Base-by-base conservation (phyloP, 2,329 filamentous ascomycete species). In the Neonectria sp. region DNA sequence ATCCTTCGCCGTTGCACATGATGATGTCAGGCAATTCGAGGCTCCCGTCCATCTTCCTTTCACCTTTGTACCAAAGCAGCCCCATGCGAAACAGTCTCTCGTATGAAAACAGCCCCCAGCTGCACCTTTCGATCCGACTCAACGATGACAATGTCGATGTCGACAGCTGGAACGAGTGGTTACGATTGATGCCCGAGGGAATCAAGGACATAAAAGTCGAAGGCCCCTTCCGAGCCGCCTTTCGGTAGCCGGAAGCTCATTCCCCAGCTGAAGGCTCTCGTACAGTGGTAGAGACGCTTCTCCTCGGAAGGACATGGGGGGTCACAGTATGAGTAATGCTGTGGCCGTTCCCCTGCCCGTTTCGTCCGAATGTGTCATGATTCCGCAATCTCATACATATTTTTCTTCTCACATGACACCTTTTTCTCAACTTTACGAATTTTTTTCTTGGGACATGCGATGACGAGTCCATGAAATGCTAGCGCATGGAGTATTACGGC, bases 101-200 rank as follows among this genome's bases (percentile, higher is more conserved):
- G 8, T 80, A 80, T 45, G 82, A 84, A 56, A 83, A 82, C n/a
- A 84, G 82, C 29, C 80, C 84, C 3, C 84, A 86, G 61, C 68
- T 90, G 40, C 85, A 83, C 58, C 74, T 90, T 8, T 85, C 84
- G 11, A 82, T 90, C 61, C 82, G 84, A 29, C 76, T 90, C 48
- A 82, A 82, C 3, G 86, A 88, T 46, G 86, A 87, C 27, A 82
- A 82, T 33, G 78, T 88, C 66, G 84, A 87, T 67, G 75, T 85
- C 60, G 86, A 89, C 57, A 84, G 79, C 61, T 89, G 88, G 87
- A 81, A 84, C 60, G 87, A 90, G 73, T 90, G 88, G 87, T 77
- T 90, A 68, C 84, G 88, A 25, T 79, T 86, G 73, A 87, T 90
- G 83, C 88, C 88, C 2, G 86, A 88, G 63, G 85, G 86, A 8